These are phyloP conservation scores for Monosporascus sp. DNA, from an alignment of 2,329 filamentous ascomycete species.

Conservation along the genomic window DNA sequence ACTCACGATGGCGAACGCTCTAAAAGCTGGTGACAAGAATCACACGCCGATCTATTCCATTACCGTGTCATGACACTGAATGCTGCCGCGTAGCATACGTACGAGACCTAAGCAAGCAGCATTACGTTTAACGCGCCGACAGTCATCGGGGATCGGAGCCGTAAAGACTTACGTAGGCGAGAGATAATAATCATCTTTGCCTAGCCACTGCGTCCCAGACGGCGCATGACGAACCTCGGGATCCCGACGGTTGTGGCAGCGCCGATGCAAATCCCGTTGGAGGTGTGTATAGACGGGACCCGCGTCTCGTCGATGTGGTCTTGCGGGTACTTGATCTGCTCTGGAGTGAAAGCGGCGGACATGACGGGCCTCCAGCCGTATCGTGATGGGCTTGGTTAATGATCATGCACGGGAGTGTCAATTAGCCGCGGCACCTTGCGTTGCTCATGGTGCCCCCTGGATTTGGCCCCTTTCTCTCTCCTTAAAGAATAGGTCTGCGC, in stretches of 20 bases:
- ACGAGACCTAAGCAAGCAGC: not conserved
- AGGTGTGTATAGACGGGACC: not conserved
- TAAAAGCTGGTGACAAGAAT: not conserved
- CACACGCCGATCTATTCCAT: not conserved
- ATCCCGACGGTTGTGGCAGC: not conserved
- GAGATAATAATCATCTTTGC: conserved; percentile 1
- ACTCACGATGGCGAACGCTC: not conserved
- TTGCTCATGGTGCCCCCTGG: not conserved
- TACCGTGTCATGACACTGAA: not conserved
- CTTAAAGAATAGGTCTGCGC: not conserved
- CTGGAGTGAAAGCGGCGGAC: not conserved
- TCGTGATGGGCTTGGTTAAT: not conserved
- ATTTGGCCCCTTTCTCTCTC: not conserved
- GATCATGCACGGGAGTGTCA: not conserved
- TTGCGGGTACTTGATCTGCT: not conserved
- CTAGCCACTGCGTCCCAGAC: not conserved
- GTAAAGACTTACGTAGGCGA: not conserved
- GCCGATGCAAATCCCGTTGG: not conserved
- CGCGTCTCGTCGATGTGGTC: not conserved
- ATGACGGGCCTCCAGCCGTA: not conserved
- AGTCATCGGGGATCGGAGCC: no score
- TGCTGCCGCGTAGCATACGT: not conserved
- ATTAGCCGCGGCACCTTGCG: not conserved
- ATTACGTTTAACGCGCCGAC: not conserved
- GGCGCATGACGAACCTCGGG: not conserved